Percentiles rank a stretch among this genome's conserved stretches.
These are phyloP conservation scores for Heliamphora exappendiculata DNA, from an alignment of 148 eudicot species.

Conservation along the genomic window DNA sequence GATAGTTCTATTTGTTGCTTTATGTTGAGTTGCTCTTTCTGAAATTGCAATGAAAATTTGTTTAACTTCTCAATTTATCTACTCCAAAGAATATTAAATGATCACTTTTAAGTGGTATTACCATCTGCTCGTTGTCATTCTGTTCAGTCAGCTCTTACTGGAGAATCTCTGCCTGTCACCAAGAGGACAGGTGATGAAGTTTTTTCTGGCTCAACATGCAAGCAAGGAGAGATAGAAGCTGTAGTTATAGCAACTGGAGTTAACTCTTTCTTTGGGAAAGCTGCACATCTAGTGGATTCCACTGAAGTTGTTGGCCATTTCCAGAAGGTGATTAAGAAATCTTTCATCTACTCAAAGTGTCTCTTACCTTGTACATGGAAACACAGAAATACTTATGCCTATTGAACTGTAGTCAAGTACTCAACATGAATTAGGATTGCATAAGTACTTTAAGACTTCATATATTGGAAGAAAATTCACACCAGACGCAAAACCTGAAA, in stretches of 20 bases:
- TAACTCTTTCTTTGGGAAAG: slow-evolving; percentile 69
- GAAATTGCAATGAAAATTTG: background rate
- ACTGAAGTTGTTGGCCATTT: slow-evolving; percentile 62
- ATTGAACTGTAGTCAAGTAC: background rate
- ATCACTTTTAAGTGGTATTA: background rate
- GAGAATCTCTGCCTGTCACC: slow-evolving; percentile 66
- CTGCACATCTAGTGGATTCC: slow-evolving; percentile 65
- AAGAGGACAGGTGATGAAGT: slow-evolving; percentile 64
- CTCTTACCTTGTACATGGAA: background rate
- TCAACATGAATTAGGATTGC: background rate
- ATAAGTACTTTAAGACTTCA: background rate
- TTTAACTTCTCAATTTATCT: background rate
- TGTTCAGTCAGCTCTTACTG: slow-evolving; percentile 68
- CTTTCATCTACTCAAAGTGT: background rate
- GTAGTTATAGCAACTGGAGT: slow-evolving; percentile 70
- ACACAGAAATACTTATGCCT: background rate
- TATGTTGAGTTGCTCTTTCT: background rate
- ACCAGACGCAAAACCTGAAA: too few species aligned
- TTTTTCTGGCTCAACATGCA: slow-evolving; percentile 66
- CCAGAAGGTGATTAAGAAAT: slow-evolving; percentile 43
- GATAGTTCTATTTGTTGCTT: background rate
- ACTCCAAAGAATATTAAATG: background rate
- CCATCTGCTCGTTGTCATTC: slow-evolving; percentile 1
- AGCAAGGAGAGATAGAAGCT: slow-evolving; percentile 73
- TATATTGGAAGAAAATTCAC: too few species aligned